Base-by-base conservation (phyloP, 2,329 filamentous ascomycete genomes). In the Colletotrichum truncatum region DNA sequence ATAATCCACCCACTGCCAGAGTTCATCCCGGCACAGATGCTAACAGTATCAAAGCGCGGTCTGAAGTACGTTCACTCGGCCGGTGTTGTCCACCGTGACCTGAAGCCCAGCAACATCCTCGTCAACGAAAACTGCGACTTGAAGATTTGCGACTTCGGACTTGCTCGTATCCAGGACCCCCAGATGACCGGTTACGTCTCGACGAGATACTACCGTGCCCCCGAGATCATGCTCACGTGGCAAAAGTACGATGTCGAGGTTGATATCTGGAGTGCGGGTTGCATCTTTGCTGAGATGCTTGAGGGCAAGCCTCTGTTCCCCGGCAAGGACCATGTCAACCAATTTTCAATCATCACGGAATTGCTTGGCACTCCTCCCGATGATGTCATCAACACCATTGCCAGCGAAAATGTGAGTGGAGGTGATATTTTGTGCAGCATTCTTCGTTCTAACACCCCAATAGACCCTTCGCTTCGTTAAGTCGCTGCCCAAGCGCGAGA, bases 171-270 rank as follows among this genome's bases (percentile, higher is more conserved):
- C 74, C 96, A 99, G 79, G 96, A 99, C 76, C 96, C 96, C 34
- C 96, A 99, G 82, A 99, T 99, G 96, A 99, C 96, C 41, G 96
- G 96, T 72, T 99, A 99, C 77, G 96, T 99, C 67, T 98, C 96
- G 49, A 99, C 96, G 68, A 87, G 96, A 85, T 99, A 99, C 86
- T 99, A 99, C 86, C 91, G 96, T 75, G 96, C 96, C 8, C 96
- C 96, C 16, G 96, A 99, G 81, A 99, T 99, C 77, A 99, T 99
- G 96, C 93, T 99, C 77, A 98, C 96, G 70, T 99, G 96, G 96
- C 96, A 99, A 85, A 99, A 99, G 84, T 99, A 99, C 81, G 96
- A 99, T 73, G 91, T 98, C 49, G 96, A 98, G 82, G 96, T 99
- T 64, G 96, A 99, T 78, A 97, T 99, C 77, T 99, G 96, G 96